Evolutionary conservation across 805 yeast species (phyloP).

Genomic region (Pichia californica): DNA sequence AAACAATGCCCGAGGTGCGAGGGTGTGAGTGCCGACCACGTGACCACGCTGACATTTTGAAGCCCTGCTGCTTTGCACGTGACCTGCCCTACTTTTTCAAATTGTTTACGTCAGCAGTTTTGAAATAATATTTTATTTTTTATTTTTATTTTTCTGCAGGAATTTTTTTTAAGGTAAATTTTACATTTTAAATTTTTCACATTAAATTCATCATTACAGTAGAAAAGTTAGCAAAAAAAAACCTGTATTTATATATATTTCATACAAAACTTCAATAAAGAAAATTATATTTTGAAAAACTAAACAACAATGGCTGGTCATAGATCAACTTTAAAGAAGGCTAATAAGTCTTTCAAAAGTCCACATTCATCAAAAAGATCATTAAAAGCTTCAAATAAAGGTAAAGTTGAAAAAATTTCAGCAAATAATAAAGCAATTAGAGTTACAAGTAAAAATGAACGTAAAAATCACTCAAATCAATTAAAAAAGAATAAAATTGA

Average conservation of each 20-base stretch:
- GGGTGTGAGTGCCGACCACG: no score
- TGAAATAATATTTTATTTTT: neutral
- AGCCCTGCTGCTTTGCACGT: no score
- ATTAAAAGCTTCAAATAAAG: constrained; percentile 71
- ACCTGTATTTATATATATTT: no score
- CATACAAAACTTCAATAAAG: no score
- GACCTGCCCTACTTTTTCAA: no score
- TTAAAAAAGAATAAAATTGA: constrained; percentile 64
- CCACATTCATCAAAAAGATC: constrained; percentile 88
- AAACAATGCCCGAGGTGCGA: no score
- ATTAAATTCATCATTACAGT: neutral
- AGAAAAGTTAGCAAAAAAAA: neutral
- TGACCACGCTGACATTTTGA: no score
- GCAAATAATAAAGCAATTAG: constrained; percentile 33
- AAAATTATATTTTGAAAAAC: no score
- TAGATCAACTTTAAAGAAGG: constrained; percentile 74
- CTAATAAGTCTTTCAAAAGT: constrained; percentile 86
- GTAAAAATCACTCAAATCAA: constrained; percentile 77
- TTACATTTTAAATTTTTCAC: neutral
- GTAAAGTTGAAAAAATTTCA: constrained; percentile 71
- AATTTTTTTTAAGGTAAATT: no score
- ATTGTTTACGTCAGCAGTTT: no score
- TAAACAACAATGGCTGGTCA: constrained; percentile 69
- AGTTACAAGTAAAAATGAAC: constrained; percentile 45
- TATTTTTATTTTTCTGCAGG: neutral